phyloP scores from a whole-genome alignment of 2,329 filamentous ascomycete species.

The Fusarium secorum region DNA sequence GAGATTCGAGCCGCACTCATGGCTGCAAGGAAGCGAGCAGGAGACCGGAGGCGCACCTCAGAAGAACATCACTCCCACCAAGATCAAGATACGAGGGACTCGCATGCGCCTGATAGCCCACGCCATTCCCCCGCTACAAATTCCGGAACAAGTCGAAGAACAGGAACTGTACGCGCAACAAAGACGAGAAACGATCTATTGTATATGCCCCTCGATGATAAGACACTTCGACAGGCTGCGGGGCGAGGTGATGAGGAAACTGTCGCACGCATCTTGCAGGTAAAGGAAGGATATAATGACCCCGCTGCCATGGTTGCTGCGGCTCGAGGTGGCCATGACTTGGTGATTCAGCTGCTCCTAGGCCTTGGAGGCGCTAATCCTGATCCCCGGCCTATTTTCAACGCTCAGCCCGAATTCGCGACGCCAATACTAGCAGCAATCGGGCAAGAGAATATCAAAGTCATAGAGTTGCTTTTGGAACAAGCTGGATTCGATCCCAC shows the following conservation, averaged over 20 bases:
- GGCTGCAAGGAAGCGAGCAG: conserved; percentile 64
- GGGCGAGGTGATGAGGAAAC: conserved; percentile 69
- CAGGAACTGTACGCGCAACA: conserved; percentile 64
- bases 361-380: conserved; percentile 71
- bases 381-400: conserved; percentile 72
- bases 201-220: conserved; percentile 70
- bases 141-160: conserved; percentile 56
- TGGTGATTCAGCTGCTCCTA: conserved; percentile 81
- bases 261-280: conserved; percentile 67
- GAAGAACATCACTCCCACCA: conserved; percentile 63
- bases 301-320: conserved; percentile 89
- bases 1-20: conserved; percentile 77
- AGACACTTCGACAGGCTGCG: conserved; percentile 67
- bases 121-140: conserved; percentile 61
- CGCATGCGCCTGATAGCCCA: conserved; percentile 65
- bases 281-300: conserved; percentile 71
- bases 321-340: conserved; percentile 88
- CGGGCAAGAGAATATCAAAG: conserved; percentile 84
- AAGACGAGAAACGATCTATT: conserved; percentile 71
- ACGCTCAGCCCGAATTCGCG: conserved; percentile 72
- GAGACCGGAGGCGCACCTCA: conserved; percentile 62
- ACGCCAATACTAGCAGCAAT: conserved; percentile 96
- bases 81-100: conserved; percentile 59
- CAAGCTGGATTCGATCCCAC: conserved; percentile 85
- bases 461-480: conserved; percentile 80